These are phyloP conservation scores for Proliferodiscus dingleyae DNA, from an alignment of 2,329 filamentous ascomycete genomes.

Conservation along the genomic window DNA sequence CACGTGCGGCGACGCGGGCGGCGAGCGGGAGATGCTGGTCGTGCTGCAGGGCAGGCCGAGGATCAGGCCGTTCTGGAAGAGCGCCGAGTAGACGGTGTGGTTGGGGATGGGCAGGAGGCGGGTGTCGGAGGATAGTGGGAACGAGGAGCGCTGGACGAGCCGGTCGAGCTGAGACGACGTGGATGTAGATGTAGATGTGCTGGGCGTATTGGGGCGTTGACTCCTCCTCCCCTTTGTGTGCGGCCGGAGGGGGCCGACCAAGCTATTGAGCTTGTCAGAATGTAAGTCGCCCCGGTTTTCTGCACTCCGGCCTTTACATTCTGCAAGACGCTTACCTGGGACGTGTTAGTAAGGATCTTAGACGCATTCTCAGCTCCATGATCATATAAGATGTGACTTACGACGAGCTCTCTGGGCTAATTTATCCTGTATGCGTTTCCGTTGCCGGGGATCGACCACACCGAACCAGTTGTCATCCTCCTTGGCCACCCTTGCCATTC, in stretches of 20 bases:
- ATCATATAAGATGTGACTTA: constrained; percentile 5
- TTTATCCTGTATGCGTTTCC: constrained; percentile 22
- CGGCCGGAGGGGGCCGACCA: background rate
- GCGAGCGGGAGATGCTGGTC: background rate
- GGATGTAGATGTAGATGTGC: too few species aligned
- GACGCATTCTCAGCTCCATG: too few species aligned
- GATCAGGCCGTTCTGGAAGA: constrained; percentile 16
- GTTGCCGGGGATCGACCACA: constrained; percentile 14
- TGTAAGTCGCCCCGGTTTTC: background rate
- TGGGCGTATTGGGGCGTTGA: too few species aligned
- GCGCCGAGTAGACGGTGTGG: constrained; percentile 12
- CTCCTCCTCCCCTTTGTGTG: too few species aligned
- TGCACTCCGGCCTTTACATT: background rate
- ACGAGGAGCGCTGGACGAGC: background rate
- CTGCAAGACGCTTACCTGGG: background rate
- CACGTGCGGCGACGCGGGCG: background rate
- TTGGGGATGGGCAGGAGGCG: background rate
- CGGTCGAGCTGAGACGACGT: background rate
- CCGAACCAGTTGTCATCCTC: constrained; percentile 12
- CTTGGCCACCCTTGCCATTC: background rate
- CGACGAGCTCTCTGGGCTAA: constrained; percentile 20
- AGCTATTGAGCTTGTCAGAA: background rate
- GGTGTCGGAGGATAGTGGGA: background rate
- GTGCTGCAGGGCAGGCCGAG: constrained; percentile 13
- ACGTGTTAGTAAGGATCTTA: background rate